Evolutionary conservation across 345 rosid genomes (phyloP), one percentile per base, ranked within the genome.

Genomic region (Mercurialis annua): DNA sequence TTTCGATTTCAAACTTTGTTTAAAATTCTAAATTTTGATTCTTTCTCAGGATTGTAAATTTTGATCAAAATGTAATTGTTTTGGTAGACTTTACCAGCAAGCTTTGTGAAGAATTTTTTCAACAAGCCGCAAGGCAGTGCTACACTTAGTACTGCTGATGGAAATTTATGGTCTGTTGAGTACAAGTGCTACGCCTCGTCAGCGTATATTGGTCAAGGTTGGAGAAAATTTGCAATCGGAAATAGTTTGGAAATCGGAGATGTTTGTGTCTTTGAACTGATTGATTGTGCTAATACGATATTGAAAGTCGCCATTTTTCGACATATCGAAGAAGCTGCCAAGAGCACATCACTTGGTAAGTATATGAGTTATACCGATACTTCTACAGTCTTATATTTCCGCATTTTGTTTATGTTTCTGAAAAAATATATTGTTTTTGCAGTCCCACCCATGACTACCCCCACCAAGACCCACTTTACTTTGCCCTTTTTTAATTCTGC

Each of bases 361-460:
- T n/a, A n/a, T n/a, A n/a, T n/a, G n/a, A n/a, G n/a, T n/a, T n/a
- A n/a, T n/a, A n/a, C n/a, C n/a, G n/a, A n/a, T n/a, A n/a, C n/a
- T n/a, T n/a, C n/a, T n/a, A n/a, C n/a, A n/a, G n/a, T n/a, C n/a
- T n/a, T n/a, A n/a, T n/a, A n/a, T n/a, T n/a, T n/a, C n/a, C n/a
- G n/a, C n/a, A n/a, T n/a, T n/a, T n/a, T n/a, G n/a, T 59, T 59
- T 15, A 18, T n/a, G 12, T n/a, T n/a, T 59, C 2, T 34, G 24
- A 36, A 36, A 38, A n/a, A n/a, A 20, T 9, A 46, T 36, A 59
- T 58, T 6, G 1, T 23, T n/a, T n/a, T n/a, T n/a, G n/a, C n/a
- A n/a, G n/a, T n/a, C n/a, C n/a, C n/a, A 75, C 76, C 77, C 6
- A 48, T 60, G 73, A 59, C 73, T 65, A 40, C 76, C 75, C 71